phyloP scores from a whole-genome alignment of 441 rosid genomes.

The Adansonia rubrostipa region DNA sequence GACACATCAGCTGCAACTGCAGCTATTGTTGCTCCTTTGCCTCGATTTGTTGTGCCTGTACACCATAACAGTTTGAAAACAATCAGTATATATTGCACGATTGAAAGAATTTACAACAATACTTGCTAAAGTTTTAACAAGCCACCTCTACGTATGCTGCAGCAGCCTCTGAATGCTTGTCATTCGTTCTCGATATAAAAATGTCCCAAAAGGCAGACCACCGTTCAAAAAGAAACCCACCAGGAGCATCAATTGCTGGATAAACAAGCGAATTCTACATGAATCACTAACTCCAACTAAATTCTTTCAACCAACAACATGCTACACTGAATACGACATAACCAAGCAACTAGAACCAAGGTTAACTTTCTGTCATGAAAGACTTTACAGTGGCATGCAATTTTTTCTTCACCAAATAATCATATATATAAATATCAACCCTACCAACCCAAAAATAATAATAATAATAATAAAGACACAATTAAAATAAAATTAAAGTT shows the following conservation, averaged over 20 bases:
- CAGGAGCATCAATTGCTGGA: constrained; percentile 99
- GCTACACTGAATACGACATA: constrained; percentile 8
- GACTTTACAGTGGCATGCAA: constrained; percentile 82
- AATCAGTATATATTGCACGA: constrained; percentile 18
- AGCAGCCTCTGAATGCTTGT: constrained; percentile 89
- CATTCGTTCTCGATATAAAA: constrained; percentile 90
- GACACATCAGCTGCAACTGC: constrained; percentile 79
- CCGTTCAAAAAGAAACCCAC: constrained; percentile 98
- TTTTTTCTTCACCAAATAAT: constrained; percentile 95
- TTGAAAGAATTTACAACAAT: not conserved
- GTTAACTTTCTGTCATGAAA: constrained; percentile 87
- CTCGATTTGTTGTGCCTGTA: constrained; percentile 80
- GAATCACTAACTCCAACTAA: constrained; percentile 11
- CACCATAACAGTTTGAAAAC: constrained; percentile 16
- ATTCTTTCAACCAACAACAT: constrained; percentile 12
- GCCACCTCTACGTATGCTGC: constrained; percentile 84
- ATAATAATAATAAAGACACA: constrained; percentile 2
- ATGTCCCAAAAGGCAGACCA: constrained; percentile 99
- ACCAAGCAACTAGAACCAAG: not conserved
- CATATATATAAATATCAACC: constrained; percentile 97
- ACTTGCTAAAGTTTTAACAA: constrained; percentile 22
- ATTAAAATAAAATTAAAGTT: constrained; percentile 13
- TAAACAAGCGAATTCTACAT: constrained; percentile 19
- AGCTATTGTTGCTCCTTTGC: constrained; percentile 81
- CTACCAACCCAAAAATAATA: constrained; percentile 38